Base-by-base conservation (phyloP, 2,329 filamentous ascomycete genomes). In the Amylocarpus encephaloides region DNA sequence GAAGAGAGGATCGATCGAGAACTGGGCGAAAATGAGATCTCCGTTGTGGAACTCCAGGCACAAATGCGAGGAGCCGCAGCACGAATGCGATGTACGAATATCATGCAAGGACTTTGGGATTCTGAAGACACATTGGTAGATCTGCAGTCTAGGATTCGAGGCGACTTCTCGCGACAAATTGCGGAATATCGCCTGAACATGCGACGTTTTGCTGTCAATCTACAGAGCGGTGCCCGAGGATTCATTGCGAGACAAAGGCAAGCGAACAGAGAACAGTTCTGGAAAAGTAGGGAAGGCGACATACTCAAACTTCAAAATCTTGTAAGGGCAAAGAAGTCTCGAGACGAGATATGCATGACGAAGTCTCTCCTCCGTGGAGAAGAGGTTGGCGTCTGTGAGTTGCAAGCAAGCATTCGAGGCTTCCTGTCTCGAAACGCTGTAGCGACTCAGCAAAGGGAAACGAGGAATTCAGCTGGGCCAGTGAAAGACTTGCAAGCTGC, bases 41-140 rank as follows among this genome's bases (percentile, higher is more conserved):
- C 75, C 3, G 82, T 97, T 39, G 62, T 82, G 15, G 92, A 97
- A 52, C 75, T 98, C 26, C 94, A 98, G 66, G 82, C 87, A 34
- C 90, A 96, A 66, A 79, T 91, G 7, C 80, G 89, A 50, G 93
- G 92, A 33, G 90, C 91, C 0, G 66, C 94, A 55, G 67, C 88
- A 43, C 81, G 93, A 48, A 76, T 96, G 64, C 77, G 77, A 49
- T 79, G 97, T 1, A 90, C 89, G 4, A 74, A 85, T 44, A 77
- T 82, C 48, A 97, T 98, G 93, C 86, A 95, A 62, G 71, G 80
- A 39, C 77, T 98, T 3, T 98, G 93, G 93, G 86, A 93, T 54
- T 77, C 80, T 11, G 93, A 98, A 67, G 77, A 84, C 22, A 75
- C 78, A 67, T 70, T 98, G 26, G 71, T 92, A 39, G 85, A 95